Evolutionary conservation across 108 stramenopile species (phyloP).

Genomic region (Cyclotella choctawhatcheeana): DNA sequence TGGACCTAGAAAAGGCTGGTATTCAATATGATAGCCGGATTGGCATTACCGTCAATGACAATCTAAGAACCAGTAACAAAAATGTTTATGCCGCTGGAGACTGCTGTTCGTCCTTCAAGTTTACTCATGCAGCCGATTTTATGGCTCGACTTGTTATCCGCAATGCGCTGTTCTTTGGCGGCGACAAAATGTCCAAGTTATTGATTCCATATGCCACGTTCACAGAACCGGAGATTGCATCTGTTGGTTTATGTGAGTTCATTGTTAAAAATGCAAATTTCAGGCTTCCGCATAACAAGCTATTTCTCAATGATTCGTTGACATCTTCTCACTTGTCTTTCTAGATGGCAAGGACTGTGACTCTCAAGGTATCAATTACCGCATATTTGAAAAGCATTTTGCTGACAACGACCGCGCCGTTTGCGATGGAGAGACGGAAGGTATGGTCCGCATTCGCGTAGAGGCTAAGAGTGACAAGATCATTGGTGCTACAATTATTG

Average conservation of each 20-base stretch:
- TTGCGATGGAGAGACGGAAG: conserved; percentile 72
- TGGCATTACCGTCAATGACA: conserved; percentile 84
- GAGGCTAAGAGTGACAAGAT: conserved; percentile 76
- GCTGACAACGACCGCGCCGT: conserved; percentile 86
- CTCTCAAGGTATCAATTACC: conserved; percentile 62
- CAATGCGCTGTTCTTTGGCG: conserved; percentile 88
- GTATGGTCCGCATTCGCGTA: conserved; percentile 86
- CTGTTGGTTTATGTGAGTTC: conserved; percentile 73
- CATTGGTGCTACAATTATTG: conserved; percentile 86
- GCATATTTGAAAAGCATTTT: conserved; percentile 70
- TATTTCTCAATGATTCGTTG: neutral
- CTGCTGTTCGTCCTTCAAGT: conserved; percentile 79
- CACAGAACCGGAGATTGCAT: conserved; percentile 89
- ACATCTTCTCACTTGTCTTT: neutral
- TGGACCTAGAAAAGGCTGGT: conserved; percentile 85
- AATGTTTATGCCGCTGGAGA: conserved; percentile 85
- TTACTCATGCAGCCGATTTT: conserved; percentile 91
- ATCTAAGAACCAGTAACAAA: conserved; percentile 74
- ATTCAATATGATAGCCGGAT: conserved; percentile 70
- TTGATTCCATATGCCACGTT: conserved; percentile 90
- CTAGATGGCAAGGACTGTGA: conserved; percentile 73
- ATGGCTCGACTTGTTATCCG: conserved; percentile 85
- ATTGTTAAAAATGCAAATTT: neutral
- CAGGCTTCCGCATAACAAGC: neutral
- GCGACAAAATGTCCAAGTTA: conserved; percentile 67